Evolutionary conservation across 192 early-diverging fungal genomes (phyloP).

Genomic region (Gamsiella multidivaricata): DNA sequence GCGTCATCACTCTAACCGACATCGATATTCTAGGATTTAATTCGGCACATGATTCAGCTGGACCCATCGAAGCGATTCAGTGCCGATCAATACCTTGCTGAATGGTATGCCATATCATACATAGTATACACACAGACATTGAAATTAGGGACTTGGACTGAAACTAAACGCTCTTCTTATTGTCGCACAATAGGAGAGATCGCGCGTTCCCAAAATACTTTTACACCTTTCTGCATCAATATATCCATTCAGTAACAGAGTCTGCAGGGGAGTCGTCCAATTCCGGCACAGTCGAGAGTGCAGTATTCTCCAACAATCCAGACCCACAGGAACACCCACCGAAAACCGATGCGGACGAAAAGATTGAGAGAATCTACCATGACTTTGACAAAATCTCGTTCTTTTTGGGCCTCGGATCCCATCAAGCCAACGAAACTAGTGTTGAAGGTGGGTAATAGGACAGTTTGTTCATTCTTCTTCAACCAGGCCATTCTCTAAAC

Average conservation of each 20-base stretch:
- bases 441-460: neutral
- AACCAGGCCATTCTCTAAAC: conserved; percentile 2
- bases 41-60: conserved; percentile 90
- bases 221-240: conserved; percentile 78
- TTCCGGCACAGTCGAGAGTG: conserved; percentile 20
- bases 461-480: too few relatives aligned
- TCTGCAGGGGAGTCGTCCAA: conserved; percentile 48
- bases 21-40: conserved; percentile 62
- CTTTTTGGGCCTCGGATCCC: conserved; percentile 58
- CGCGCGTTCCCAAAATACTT: conserved; percentile 83
- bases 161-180: neutral
- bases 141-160: too few relatives aligned
- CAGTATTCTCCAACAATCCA: conserved; percentile 16
- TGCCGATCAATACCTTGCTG: conserved; percentile 79
- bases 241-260: conserved; percentile 72
- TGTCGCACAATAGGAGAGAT: conserved; percentile 62
- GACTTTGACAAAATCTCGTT: conserved; percentile 79
- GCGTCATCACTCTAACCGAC: neutral
- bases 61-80: conserved; percentile 78
- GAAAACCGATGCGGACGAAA: conserved; percentile 74
- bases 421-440: neutral
- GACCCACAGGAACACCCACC: conserved; percentile 15
- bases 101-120: conserved; percentile 64
- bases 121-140: too few relatives aligned
- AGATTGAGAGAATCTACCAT: conserved; percentile 77